Evolutionary conservation across 2,329 filamentous ascomycete species (phyloP).

Genomic region (Orbilia blumenaviensis): DNA sequence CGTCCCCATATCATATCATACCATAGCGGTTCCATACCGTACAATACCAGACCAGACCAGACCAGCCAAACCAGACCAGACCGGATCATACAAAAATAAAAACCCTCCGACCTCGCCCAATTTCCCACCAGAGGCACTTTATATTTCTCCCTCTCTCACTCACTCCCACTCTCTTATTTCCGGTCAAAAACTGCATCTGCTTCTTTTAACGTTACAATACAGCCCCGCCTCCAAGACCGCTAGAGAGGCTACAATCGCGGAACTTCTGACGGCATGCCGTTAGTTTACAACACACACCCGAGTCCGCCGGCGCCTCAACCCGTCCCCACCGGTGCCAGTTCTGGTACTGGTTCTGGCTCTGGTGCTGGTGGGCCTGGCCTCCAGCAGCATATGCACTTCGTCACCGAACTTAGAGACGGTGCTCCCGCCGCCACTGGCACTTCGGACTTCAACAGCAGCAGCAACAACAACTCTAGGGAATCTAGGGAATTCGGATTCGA

Average conservation of each 20-base stretch:
- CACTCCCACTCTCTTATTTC: too few relatives aligned
- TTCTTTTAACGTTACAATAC: too few relatives aligned
- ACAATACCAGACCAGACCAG: not conserved
- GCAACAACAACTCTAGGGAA: too few relatives aligned
- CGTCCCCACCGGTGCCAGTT: too few relatives aligned
- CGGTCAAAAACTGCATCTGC: not conserved
- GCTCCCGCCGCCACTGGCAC: slow-evolving; percentile 36
- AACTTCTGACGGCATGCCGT: slow-evolving; percentile 52
- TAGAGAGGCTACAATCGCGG: slow-evolving; percentile 53
- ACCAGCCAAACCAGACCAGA: not conserved
- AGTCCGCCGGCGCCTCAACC: slow-evolving; percentile 41
- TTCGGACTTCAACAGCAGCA: slow-evolving; percentile 13
- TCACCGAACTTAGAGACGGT: slow-evolving; percentile 19
- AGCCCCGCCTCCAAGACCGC: slow-evolving; percentile 49
- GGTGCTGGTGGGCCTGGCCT: slow-evolving; percentile 28
- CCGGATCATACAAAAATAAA: too few relatives aligned
- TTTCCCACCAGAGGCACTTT: not conserved
- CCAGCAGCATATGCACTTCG: slow-evolving; percentile 43
- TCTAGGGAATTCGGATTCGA: too few relatives aligned
- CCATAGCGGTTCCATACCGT: too few relatives aligned
- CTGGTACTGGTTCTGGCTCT: too few relatives aligned
- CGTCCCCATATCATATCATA: too few relatives aligned
- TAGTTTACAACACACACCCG: slow-evolving; percentile 52
- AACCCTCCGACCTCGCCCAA: slow-evolving; percentile 19
- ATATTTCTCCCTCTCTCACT: too few relatives aligned